Evolutionary conservation across 2,329 filamentous ascomycete genomes (phyloP).

Genomic region (Microascus cirrosus): DNA sequence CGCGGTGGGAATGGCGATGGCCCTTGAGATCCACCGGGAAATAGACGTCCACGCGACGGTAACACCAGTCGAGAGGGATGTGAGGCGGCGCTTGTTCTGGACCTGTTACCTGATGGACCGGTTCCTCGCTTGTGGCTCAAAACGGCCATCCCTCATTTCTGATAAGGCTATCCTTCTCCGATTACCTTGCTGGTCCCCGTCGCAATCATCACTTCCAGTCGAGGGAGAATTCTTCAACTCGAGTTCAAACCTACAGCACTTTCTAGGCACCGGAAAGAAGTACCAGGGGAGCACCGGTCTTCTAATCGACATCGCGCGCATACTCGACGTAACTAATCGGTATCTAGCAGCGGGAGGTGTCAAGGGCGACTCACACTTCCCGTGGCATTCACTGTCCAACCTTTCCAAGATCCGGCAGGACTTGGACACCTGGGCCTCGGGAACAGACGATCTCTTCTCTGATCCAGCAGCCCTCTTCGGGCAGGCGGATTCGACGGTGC

Average conservation of each 20-base stretch:
- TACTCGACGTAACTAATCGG: constrained; percentile 71
- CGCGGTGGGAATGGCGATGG: constrained; percentile 73
- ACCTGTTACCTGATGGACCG: constrained; percentile 78
- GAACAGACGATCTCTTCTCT: constrained; percentile 68
- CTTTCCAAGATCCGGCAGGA: constrained; percentile 79
- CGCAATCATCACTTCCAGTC: constrained; percentile 46
- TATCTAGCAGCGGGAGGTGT: constrained; percentile 79
- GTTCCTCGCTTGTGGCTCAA: constrained; percentile 73
- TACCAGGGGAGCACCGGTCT: constrained; percentile 67
- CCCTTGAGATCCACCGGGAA: constrained; percentile 71
- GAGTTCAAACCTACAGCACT: constrained; percentile 65
- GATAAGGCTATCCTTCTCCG: constrained; percentile 68
- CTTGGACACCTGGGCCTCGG: constrained; percentile 74
- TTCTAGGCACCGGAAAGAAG: constrained; percentile 56
- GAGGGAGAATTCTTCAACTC: constrained; percentile 76
- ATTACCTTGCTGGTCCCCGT: constrained; percentile 63
- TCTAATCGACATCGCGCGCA: constrained; percentile 74
- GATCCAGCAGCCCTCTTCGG: constrained; percentile 66
- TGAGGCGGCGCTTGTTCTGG: constrained; percentile 75
- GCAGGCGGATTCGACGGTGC: constrained; percentile 64
- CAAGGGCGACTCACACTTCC: constrained; percentile 82
- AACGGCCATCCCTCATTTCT: constrained; percentile 66
- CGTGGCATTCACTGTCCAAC: constrained; percentile 79
- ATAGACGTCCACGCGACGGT: constrained; percentile 51
- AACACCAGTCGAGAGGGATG: constrained; percentile 60